Evolutionary conservation across 2,329 filamentous ascomycete genomes (phyloP).

Genomic region (Lasiodiplodia gonubiensis): DNA sequence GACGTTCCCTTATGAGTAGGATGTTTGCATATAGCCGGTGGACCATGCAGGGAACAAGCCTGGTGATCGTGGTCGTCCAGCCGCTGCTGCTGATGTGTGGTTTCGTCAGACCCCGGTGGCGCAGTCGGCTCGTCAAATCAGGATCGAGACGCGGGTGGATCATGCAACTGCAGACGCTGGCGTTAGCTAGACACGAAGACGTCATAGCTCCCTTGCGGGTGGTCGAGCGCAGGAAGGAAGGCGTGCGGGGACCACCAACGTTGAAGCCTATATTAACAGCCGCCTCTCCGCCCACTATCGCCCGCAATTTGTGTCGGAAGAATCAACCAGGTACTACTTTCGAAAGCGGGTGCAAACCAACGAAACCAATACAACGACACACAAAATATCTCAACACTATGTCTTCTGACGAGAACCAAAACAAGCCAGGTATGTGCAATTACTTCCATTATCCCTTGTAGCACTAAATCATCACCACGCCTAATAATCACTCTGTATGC

Average conservation of each 20-base stretch:
- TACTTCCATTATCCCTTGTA: not conserved
- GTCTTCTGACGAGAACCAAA: conserved; percentile 20
- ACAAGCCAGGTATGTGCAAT: not conserved
- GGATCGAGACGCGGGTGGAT: conserved; percentile 39
- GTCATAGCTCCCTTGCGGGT: conserved; percentile 11
- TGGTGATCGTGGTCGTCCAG: not conserved
- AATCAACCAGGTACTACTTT: conserved; percentile 20
- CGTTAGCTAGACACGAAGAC: conserved; percentile 20
- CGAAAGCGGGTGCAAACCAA: not conserved
- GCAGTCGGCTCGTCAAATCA: conserved; percentile 30
- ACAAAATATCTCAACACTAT: conserved; percentile 12
- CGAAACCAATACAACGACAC: not conserved
- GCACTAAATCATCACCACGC: no score
- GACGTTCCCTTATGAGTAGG: not conserved
- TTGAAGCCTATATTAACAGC: conserved; percentile 8
- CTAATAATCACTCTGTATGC: not conserved
- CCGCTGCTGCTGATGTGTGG: conserved; percentile 12
- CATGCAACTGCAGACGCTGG: conserved; percentile 31
- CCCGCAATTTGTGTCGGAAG: not conserved
- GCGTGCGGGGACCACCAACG: not conserved
- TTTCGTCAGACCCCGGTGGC: conserved; percentile 19
- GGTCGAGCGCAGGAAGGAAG: not conserved
- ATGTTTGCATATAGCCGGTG: conserved; percentile 4
- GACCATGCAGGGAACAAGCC: conserved; percentile 15
- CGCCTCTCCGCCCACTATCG: not conserved